Percentiles rank a stretch among this genome's conserved stretches.
Conservation (phyloP, 1,284 basidiomycete genomes). For the Vanrija pseudolonga region DNA sequence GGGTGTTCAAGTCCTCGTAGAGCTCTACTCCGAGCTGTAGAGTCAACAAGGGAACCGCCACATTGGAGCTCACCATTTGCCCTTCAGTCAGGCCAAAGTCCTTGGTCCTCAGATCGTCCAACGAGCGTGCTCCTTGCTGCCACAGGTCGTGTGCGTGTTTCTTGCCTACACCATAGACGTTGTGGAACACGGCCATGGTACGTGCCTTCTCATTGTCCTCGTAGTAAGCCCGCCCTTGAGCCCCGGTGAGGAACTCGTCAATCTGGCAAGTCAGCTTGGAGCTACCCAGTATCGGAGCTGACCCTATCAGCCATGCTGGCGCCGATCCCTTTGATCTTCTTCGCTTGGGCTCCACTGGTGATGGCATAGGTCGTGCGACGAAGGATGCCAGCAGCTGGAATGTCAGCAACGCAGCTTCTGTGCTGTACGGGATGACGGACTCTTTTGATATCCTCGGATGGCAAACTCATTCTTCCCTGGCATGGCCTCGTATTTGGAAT, state of each 20-base stretch:
- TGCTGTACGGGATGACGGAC: no score
- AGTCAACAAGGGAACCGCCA: neutral
- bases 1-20: slow-evolving; percentile 65
- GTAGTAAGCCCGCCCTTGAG: slow-evolving; percentile 34
- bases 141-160: slow-evolving; percentile 69
- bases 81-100: slow-evolving; percentile 54
- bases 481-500: slow-evolving; percentile 35
- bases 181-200: slow-evolving; percentile 57
- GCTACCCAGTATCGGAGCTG: slow-evolving; percentile 3
- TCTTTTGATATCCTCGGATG: slow-evolving; percentile 32
- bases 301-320: slow-evolving; percentile 72
- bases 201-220: slow-evolving; percentile 39
- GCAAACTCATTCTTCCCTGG: slow-evolving; percentile 40
- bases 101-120: slow-evolving; percentile 64
- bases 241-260: slow-evolving; percentile 41
- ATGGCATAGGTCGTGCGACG: slow-evolving; percentile 57
- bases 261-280: slow-evolving; percentile 26
- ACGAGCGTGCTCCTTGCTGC: slow-evolving; percentile 66
- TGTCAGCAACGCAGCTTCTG: slow-evolving; percentile 8
- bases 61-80: slow-evolving; percentile 55
- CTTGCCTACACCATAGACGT: slow-evolving; percentile 80
- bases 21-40: slow-evolving; percentile 63
- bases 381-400: slow-evolving; percentile 34
- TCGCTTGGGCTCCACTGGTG: slow-evolving; percentile 61
- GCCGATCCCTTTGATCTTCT: slow-evolving; percentile 63